These are phyloP conservation scores for Eucalyptus grandis DNA, from an alignment of 345 rosid species.

Conservation along the genomic window DNA sequence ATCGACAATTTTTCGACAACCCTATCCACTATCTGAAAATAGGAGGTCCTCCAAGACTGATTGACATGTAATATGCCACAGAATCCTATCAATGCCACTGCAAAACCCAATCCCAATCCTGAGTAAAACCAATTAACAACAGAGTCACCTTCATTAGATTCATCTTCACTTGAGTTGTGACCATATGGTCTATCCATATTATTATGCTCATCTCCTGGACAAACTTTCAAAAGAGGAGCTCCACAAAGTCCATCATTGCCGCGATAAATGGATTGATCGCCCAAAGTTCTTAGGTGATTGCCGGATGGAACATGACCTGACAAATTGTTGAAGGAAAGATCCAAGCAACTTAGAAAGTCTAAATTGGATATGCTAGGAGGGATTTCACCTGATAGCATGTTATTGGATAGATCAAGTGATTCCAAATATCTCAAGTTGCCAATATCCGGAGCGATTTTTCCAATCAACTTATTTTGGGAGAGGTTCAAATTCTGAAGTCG, in stretches of 20 bases:
- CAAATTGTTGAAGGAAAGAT: not conserved
- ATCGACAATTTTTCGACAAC: rapidly evolving
- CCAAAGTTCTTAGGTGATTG: not conserved
- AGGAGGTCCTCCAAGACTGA: not conserved
- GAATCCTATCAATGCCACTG: rapidly evolving
- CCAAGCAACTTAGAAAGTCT: not conserved
- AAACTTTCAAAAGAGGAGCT: not conserved
- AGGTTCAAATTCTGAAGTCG: not conserved
- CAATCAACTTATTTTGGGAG: not conserved
- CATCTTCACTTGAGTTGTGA: rapidly evolving
- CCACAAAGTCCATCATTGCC: not conserved
- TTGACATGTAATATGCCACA: not conserved
- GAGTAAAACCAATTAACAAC: not conserved
- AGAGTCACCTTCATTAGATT: rapidly evolving
- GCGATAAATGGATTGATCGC: rapidly evolving
- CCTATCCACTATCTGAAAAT: rapidly evolving
- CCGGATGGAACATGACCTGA: not conserved
- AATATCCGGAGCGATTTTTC: rapidly evolving
- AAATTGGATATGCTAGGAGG: not conserved
- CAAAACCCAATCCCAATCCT: rapidly evolving
- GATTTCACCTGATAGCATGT: not conserved
- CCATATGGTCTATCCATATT: rapidly evolving
- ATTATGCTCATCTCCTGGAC: not conserved
- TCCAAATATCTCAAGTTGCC: not conserved
- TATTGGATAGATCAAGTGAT: not conserved